These are phyloP conservation scores for Ceratobasidium sp. DNA, from an alignment of 1,284 basidiomycete species.

Conservation along the genomic window DNA sequence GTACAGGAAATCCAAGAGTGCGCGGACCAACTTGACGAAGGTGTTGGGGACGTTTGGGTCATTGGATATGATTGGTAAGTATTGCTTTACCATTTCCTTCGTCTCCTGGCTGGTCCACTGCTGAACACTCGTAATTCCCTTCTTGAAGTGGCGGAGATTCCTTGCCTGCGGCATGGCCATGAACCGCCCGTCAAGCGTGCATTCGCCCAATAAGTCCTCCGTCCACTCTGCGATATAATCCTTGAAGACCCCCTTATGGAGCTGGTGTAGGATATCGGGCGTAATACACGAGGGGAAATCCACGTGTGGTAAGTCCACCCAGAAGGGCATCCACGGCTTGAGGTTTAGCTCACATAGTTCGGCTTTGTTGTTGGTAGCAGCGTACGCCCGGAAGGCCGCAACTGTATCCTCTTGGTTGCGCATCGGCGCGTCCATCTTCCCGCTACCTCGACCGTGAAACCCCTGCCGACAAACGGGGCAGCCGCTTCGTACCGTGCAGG, in stretches of 20 bases:
- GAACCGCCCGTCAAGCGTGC: background rate
- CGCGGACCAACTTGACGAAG: background rate
- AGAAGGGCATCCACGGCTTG: background rate
- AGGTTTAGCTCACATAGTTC: background rate
- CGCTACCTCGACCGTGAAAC: slow-evolving; percentile 9
- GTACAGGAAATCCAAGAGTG: slow-evolving; percentile 13
- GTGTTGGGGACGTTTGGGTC: background rate
- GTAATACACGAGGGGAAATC: slow-evolving; percentile 52
- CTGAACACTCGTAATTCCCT: slow-evolving; percentile 8
- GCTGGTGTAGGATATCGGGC: slow-evolving; percentile 56
- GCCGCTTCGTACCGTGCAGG: slow-evolving; percentile 39
- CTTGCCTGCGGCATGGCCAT: slow-evolving; percentile 15
- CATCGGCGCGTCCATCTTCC: background rate
- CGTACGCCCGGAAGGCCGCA: background rate
- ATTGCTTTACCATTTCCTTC: slow-evolving; percentile 19
- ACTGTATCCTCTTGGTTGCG: background rate
- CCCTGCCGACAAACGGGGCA: slow-evolving; percentile 38
- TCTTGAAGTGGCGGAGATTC: slow-evolving; percentile 16
- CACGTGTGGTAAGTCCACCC: background rate
- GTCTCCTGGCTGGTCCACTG: slow-evolving; percentile 9
- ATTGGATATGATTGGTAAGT: slow-evolving; percentile 9
- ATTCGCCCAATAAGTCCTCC: background rate
- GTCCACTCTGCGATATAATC: slow-evolving; percentile 45
- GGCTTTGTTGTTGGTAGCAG: background rate
- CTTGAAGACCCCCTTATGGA: slow-evolving; percentile 56